Percentiles rank a stretch among this genome's conserved stretches.
These are phyloP conservation scores for Oryza glumipatula DNA, from an alignment of 176 grass and related monocot species.

Conservation along the genomic window DNA sequence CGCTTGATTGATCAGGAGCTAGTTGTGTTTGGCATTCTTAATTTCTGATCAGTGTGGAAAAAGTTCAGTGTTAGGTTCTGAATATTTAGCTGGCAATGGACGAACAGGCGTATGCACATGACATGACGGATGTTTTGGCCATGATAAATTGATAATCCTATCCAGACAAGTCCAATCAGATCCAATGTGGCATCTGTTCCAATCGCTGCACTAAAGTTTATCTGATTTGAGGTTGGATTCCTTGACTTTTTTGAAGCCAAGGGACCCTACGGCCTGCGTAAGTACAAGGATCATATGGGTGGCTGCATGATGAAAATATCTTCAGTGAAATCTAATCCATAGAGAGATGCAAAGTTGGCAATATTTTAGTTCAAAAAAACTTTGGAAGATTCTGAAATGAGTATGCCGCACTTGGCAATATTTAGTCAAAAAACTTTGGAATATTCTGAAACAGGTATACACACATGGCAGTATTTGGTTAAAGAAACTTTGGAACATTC, in stretches of 20 bases:
- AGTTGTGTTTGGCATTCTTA: not conserved
- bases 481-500: not conserved
- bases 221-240: not conserved
- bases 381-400: not conserved
- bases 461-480: not conserved
- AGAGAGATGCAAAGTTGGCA: not conserved
- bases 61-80: not conserved
- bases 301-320: not conserved
- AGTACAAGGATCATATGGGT: not conserved
- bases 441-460: not conserved
- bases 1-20: not conserved
- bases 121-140: not conserved
- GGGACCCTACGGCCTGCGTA: not conserved
- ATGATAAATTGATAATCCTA: not conserved
- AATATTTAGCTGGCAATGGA: not conserved
- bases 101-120: not conserved
- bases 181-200: not conserved
- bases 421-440: not conserved
- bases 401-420: not conserved
- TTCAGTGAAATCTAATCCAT: not conserved
- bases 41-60: not conserved
- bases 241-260: not conserved
- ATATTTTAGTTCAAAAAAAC: not conserved
- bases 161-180: slow-evolving; percentile 16
- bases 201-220: not conserved